A percentile compares a stretch with the other conserved stretches of the same genome.
Conservation (phyloP, 2,329 filamentous ascomycete species). For the Chaetomium globosum region DNA sequence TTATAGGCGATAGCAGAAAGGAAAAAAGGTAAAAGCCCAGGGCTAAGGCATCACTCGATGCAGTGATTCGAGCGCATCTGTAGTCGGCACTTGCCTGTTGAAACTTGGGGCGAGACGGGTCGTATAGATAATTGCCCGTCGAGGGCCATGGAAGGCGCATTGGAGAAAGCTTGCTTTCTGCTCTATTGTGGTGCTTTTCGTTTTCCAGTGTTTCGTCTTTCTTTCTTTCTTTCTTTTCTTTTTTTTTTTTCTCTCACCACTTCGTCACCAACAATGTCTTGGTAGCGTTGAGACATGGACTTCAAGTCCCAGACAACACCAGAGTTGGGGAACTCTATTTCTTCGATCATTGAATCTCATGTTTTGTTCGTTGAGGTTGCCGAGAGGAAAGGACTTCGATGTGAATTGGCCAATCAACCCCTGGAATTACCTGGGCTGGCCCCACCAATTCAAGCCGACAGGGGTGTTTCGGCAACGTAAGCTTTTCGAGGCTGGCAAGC, state of each 20-base stretch:
- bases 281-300: too few species aligned
- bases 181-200: too few species aligned
- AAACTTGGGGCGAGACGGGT: too few species aligned
- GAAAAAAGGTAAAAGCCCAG: background rate
- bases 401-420: conserved; percentile 19
- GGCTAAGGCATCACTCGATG: background rate
- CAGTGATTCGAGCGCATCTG: background rate
- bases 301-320: too few species aligned
- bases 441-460: conserved; percentile 22
- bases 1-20: background rate
- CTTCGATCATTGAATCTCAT: too few species aligned
- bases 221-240: too few species aligned
- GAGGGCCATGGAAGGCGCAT: background rate
- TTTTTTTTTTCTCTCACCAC: too few species aligned
- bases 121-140: background rate
- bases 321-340: too few species aligned
- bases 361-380: too few species aligned
- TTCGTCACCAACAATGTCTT: too few species aligned
- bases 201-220: too few species aligned
- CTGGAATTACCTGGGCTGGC: background rate
- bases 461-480: conserved; percentile 45
- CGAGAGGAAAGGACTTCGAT: too few species aligned
- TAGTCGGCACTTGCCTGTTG: background rate
- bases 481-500: conserved; percentile 38
- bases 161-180: background rate